Evolutionary conservation across 176 grass and related monocot genomes (phyloP).

Genomic region (Oropetium thomaeum): DNA sequence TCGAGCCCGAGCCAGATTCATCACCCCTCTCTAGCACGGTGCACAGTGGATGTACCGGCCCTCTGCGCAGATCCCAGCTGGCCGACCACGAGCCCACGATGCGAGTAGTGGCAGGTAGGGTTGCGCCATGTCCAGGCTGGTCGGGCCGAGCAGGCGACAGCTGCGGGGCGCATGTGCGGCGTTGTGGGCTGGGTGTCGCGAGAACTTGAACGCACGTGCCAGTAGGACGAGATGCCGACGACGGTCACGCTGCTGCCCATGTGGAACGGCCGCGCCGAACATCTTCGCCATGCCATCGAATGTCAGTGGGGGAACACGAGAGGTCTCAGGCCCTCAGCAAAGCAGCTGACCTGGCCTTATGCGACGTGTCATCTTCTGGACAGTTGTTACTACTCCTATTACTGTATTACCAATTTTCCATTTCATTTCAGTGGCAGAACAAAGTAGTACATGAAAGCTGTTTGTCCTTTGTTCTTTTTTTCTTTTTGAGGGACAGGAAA

Average conservation of each 20-base stretch:
- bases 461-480: too few species aligned
- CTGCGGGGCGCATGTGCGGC: slow-evolving; percentile 15
- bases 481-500: too few species aligned
- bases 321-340: too few species aligned
- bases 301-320: too few species aligned
- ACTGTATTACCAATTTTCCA: background rate
- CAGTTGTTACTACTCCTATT: too few species aligned
- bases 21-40: background rate
- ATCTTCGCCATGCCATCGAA: too few species aligned
- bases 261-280: slow-evolving; percentile 18
- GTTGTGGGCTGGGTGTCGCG: background rate
- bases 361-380: background rate
- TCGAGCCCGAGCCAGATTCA: background rate
- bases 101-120: background rate
- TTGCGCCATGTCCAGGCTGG: slow-evolving; percentile 7
- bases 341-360: background rate
- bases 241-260: slow-evolving; percentile 10
- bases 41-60: background rate
- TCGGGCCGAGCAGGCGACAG: background rate
- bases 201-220: background rate
- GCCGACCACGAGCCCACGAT: background rate
- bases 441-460: background rate
- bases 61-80: slow-evolving; percentile 18
- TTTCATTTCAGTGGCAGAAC: background rate
- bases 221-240: background rate